Evolutionary conservation across 2,329 filamentous ascomycete genomes (phyloP).

Genomic region (Colletotrichum australisinense): DNA sequence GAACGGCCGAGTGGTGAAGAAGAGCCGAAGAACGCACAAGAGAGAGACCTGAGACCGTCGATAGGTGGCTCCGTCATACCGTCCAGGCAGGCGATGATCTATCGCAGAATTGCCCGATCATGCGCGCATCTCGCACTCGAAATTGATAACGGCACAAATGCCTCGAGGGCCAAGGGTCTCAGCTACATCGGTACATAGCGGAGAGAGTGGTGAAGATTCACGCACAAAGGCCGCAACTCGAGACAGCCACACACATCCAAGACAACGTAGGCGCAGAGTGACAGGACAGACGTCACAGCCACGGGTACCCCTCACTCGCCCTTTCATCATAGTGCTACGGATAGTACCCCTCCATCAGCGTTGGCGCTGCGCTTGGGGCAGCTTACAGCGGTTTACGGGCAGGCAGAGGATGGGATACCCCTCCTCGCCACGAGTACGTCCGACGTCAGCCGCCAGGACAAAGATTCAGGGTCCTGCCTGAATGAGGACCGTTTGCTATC

Average conservation of each 20-base stretch:
- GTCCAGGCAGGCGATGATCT: not conserved
- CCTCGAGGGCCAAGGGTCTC: conserved; percentile 16
- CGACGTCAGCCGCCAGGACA: conserved; percentile 18
- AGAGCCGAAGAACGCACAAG: no score
- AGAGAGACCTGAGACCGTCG: not conserved
- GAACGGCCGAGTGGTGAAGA: not conserved
- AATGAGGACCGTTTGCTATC: not conserved
- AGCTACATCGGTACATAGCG: conserved; percentile 9
- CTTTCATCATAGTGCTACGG: not conserved
- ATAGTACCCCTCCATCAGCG: not conserved
- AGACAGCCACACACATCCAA: conserved; percentile 16
- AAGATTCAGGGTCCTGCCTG: conserved; percentile 32
- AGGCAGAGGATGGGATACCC: conserved; percentile 20
- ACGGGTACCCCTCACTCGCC: not conserved
- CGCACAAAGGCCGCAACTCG: conserved; percentile 32
- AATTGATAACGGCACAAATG: conserved; percentile 9
- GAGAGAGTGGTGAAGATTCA: conserved; percentile 23
- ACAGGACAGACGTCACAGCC: conserved; percentile 29
- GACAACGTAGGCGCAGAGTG: not conserved
- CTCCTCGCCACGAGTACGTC: not conserved
- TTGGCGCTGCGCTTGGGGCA: conserved; percentile 4
- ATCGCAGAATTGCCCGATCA: not conserved
- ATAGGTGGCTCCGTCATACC: not conserved
- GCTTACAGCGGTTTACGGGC: no score
- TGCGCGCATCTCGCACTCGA: not conserved